Evolutionary conservation across 2,329 filamentous ascomycete species (phyloP).

Genomic region (Apiospora marii): DNA sequence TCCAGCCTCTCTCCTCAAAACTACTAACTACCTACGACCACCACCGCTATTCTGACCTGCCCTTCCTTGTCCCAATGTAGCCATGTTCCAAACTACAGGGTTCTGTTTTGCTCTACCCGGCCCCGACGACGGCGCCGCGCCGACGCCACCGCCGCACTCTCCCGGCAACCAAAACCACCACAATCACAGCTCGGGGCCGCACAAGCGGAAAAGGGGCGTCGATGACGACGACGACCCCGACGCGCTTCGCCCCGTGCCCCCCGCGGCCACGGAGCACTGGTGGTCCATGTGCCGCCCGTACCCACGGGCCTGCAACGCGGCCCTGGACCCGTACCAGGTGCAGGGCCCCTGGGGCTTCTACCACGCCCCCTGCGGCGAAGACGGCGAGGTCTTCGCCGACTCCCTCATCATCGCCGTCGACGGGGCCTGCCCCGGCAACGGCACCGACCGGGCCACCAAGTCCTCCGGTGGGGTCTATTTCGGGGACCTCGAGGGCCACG

Average conservation of each 20-base stretch:
- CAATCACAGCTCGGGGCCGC: background rate
- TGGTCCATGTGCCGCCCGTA: background rate
- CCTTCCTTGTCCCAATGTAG: background rate
- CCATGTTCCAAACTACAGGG: conserved; percentile 7
- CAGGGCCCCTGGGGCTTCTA: conserved; percentile 2
- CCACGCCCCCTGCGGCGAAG: background rate
- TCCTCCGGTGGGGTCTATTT: conserved; percentile 7
- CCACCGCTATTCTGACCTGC: background rate
- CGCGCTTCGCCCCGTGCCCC: background rate
- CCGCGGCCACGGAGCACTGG: background rate
- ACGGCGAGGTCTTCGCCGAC: conserved; percentile 6
- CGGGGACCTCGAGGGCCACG: conserved; percentile 6
- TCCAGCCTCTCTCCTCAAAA: background rate
- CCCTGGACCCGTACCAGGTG: background rate
- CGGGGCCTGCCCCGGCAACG: background rate
- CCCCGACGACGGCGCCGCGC: background rate
- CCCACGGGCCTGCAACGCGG: background rate
- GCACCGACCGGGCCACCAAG: background rate
- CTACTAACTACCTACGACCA: too few species aligned
- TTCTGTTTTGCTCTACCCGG: background rate
- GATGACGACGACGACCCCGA: background rate
- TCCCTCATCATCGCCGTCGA: conserved; percentile 2
- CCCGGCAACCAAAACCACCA: background rate
- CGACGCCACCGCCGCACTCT: background rate
- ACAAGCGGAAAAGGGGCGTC: background rate